These are phyloP conservation scores for Thalassiosira ordinaria DNA, from an alignment of 352 stramenopile species.

Conservation along the genomic window DNA sequence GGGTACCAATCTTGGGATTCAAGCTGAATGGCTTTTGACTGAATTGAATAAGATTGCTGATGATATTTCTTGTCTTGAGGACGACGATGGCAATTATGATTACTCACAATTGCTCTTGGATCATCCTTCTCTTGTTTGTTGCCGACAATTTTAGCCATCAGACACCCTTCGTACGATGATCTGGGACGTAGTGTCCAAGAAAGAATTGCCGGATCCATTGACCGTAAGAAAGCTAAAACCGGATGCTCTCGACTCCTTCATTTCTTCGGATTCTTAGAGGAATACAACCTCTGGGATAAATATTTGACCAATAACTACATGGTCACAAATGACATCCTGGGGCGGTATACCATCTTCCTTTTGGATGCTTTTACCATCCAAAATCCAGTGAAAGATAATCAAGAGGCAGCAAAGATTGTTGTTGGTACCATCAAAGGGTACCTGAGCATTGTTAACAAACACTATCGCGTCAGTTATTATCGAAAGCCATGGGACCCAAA, in stretches of 20 bases:
- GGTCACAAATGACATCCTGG: conserved; percentile 13
- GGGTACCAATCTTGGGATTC: not conserved
- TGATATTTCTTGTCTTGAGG: not conserved
- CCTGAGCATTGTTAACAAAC: not conserved
- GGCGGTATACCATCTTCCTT: conserved; percentile 6
- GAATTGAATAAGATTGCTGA: not conserved
- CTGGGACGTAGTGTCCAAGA: not conserved
- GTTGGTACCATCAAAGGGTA: conserved; percentile 15
- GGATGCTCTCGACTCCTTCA: not conserved
- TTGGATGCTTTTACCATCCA: conserved; percentile 1
- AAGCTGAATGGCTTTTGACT: not conserved
- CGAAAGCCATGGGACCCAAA: not conserved
- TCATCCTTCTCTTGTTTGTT: not conserved
- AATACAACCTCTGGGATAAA: not conserved
- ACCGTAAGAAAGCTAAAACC: not conserved
- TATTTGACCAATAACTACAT: not conserved
- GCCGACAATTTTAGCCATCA: not conserved
- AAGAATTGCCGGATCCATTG: not conserved
- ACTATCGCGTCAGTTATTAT: not conserved
- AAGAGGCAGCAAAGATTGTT: too few species aligned
- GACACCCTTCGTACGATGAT: not conserved
- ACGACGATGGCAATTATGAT: not conserved
- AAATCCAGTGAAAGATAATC: too few species aligned
- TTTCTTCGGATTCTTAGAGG: conserved; percentile 7
- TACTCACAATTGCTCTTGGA: not conserved